These are phyloP conservation scores for Arctium lappa DNA, from an alignment of 129 eudicot genomes.

Conservation along the genomic window DNA sequence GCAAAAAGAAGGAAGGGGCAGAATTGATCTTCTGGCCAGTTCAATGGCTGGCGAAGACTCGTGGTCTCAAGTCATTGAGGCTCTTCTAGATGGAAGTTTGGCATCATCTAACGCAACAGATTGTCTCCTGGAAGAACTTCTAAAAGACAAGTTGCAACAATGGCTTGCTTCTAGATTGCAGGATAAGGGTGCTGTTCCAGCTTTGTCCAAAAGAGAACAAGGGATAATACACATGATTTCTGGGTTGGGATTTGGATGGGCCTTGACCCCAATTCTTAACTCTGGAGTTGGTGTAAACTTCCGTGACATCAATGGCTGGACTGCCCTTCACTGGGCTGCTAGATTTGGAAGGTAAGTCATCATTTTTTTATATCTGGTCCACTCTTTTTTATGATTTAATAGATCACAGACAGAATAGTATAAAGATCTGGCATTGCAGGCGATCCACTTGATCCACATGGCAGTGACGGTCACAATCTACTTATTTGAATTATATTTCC, in stretches of 20 bases:
- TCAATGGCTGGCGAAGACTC: slow-evolving; percentile 52
- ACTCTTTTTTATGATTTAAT: not conserved
- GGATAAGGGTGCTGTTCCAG: slow-evolving; percentile 10
- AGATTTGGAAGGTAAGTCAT: slow-evolving; percentile 77
- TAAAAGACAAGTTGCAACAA: slow-evolving; percentile 73
- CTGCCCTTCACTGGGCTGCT: slow-evolving; percentile 99
- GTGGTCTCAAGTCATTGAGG: slow-evolving; percentile 73
- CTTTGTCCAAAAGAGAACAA: slow-evolving; percentile 84
- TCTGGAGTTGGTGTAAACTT: slow-evolving; percentile 75
- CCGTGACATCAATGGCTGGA: slow-evolving; percentile 92
- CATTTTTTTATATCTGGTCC: not conserved
- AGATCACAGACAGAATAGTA: not conserved
- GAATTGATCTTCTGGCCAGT: slow-evolving; percentile 31
- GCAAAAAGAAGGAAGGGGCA: slow-evolving; percentile 35
- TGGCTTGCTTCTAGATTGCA: slow-evolving; percentile 65
- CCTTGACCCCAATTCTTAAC: slow-evolving; percentile 69
- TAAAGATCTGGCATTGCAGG: no score
- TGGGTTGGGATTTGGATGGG: slow-evolving; percentile 96
- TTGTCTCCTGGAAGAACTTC: slow-evolving; percentile 80
- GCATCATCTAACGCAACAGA: slow-evolving; percentile 46
- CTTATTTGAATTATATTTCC: not conserved
- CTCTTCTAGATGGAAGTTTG: slow-evolving; percentile 53
- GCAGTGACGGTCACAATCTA: no score
- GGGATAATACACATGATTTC: slow-evolving; percentile 95
- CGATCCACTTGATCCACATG: no score